Percentiles rank a stretch among this genome's conserved stretches.
These are phyloP conservation scores for Alternaria sp. DNA, from an alignment of 2,329 filamentous ascomycete species.

Conservation along the genomic window DNA sequence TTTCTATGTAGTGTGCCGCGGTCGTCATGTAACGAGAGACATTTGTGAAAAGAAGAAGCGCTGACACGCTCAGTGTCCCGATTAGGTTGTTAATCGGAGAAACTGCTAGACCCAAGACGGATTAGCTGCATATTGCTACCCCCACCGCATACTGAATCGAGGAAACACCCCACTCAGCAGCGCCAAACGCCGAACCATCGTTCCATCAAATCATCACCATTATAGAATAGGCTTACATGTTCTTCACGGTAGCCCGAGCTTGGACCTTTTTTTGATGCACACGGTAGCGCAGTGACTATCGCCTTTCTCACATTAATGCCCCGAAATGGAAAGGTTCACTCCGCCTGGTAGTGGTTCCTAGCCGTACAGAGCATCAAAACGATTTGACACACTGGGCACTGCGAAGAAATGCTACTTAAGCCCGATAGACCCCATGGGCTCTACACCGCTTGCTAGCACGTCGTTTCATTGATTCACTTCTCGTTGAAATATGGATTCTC, in stretches of 20 bases:
- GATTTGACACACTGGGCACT: too few species aligned
- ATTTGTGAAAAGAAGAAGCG: too few species aligned
- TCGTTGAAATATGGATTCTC: constrained; percentile 20
- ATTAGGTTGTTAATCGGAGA: not conserved
- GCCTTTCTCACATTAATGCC: not conserved
- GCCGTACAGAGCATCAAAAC: too few species aligned
- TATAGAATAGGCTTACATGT: not conserved
- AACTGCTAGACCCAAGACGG: not conserved
- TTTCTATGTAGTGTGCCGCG: too few species aligned
- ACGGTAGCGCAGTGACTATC: not conserved
- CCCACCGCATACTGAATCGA: not conserved
- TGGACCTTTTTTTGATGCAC: not conserved
- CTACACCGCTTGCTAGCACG: too few species aligned
- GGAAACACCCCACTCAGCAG: not conserved
- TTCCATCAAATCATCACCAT: not conserved
- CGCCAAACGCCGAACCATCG: not conserved
- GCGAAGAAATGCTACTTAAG: too few species aligned
- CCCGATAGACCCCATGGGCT: fast-evolving
- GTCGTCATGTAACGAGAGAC: too few species aligned
- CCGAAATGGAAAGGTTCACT: not conserved
- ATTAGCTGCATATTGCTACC: not conserved
- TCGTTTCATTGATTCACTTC: too few species aligned
- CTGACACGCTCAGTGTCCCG: not conserved
- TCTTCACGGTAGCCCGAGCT: not conserved
- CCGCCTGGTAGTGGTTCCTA: not conserved